Evolutionary conservation across 2,329 filamentous ascomycete genomes (phyloP).

Genomic region (Madurella mycetomatis): DNA sequence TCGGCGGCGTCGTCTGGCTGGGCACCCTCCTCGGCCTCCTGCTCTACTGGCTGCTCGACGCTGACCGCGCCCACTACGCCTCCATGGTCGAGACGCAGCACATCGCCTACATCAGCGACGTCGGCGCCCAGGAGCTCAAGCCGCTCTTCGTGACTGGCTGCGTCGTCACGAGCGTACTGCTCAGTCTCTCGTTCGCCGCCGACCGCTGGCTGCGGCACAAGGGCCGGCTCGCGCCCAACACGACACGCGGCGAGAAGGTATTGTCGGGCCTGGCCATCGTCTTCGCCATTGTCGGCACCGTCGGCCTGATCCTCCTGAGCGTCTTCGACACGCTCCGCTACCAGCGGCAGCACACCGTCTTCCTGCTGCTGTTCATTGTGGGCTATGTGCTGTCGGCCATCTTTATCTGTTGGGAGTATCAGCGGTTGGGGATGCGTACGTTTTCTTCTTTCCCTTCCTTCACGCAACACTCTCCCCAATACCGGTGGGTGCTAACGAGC

Average conservation of each 20-base stretch:
- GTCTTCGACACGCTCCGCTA: slow-evolving; percentile 81
- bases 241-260: slow-evolving; percentile 57
- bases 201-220: slow-evolving; percentile 83
- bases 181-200: slow-evolving; percentile 73
- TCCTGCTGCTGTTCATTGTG: slow-evolving; percentile 76
- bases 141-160: slow-evolving; percentile 74
- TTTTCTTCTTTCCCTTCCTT: not conserved
- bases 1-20: slow-evolving; percentile 62
- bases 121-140: slow-evolving; percentile 59
- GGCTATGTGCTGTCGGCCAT: slow-evolving; percentile 84
- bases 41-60: slow-evolving; percentile 61
- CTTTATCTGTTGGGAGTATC: slow-evolving; percentile 87
- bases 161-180: slow-evolving; percentile 67
- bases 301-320: slow-evolving; percentile 74
- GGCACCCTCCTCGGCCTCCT: slow-evolving; percentile 66
- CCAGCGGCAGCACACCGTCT: slow-evolving; percentile 64
- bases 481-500: not conserved
- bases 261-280: slow-evolving; percentile 59
- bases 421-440: slow-evolving; percentile 70
- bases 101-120: slow-evolving; percentile 70
- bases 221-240: slow-evolving; percentile 73
- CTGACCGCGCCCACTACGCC: slow-evolving; percentile 50
- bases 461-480: not conserved
- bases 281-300: slow-evolving; percentile 69
- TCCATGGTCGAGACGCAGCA: slow-evolving; percentile 55